Evolutionary conservation across 495 filamentous ascomycete genomes (phyloP).

Genomic region (Penicillium simplicissimum): DNA sequence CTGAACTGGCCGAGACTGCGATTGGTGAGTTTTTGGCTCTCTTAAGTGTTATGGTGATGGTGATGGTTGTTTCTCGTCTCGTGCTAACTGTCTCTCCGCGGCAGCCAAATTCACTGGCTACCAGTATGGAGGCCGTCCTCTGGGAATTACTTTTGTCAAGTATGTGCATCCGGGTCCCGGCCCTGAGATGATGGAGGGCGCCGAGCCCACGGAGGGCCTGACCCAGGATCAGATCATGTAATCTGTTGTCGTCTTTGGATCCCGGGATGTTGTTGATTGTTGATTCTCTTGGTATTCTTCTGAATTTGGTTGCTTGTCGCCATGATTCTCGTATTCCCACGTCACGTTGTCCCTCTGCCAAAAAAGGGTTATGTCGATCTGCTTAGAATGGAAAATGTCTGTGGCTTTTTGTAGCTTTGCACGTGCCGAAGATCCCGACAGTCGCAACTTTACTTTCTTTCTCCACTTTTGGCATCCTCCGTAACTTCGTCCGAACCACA

Average conservation of each 20-base stretch:
- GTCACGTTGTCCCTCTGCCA: conserved; percentile 8
- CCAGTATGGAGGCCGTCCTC: conserved; percentile 92
- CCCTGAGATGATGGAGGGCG: conserved; percentile 77
- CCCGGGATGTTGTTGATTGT: not conserved
- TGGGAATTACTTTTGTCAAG: conserved; percentile 89
- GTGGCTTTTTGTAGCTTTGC: conserved; percentile 10
- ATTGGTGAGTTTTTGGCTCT: conserved; percentile 60
- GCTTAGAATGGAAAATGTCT: conserved; percentile 19
- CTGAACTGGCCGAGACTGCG: conserved; percentile 84
- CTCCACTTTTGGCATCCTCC: not conserved
- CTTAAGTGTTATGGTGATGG: too few relatives aligned
- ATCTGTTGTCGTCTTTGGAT: conserved; percentile 16
- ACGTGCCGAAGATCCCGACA: conserved; percentile 13
- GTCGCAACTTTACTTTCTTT: conserved; percentile 1
- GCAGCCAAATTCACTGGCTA: conserved; percentile 94
- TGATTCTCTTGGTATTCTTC: conserved; percentile 4
- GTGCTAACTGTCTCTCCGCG: conserved; percentile 14
- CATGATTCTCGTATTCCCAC: conserved; percentile 33
- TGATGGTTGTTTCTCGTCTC: not conserved
- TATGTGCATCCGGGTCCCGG: conserved; percentile 67
- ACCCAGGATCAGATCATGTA: conserved; percentile 99
- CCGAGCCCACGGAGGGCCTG: conserved; percentile 67
- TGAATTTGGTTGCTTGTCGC: conserved; percentile 12
- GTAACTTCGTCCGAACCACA: conserved; percentile 5
- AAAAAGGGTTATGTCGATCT: conserved; percentile 2